Evolutionary conservation across 1,284 basidiomycete genomes (phyloP), one percentile per base, ranked within the genome.

Genomic region (Naganishia liquefaciens): DNA sequence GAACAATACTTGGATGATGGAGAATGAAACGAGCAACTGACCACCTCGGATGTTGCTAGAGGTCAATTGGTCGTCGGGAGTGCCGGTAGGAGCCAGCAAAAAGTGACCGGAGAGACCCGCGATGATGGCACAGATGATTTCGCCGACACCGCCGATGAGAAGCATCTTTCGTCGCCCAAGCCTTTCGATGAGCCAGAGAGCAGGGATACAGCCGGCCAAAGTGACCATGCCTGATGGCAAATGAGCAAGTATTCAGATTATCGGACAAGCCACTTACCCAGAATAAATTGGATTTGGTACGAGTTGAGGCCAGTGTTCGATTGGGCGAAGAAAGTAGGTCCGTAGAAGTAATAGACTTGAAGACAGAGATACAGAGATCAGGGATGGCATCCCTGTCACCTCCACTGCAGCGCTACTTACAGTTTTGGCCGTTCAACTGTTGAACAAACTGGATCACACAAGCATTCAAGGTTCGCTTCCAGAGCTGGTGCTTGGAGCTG

Each of bases 401-500:
- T 2, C 11, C 10, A n/a, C 47, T 9, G 42, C 27, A 33, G 43
- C 39, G 19, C n/a, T 11, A 55, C 52, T 63, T 15, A 63, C 71
- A 72, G 62, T 76, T 77, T 57, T 78, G 76, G 27, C 75, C 78
- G 62, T 75, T 88, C 39, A 91, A 78, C 70, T 91, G 89, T 70
- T 90, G 88, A 58, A 90, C 85, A 72, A 90, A 89, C 73, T 89
- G 88, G 42, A 91, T 77, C 86, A 90, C 88, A 21, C 54, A 67
- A 3, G 66, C 66, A 70, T 70, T 90, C 33, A 81, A 74, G 17
- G 87, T 89, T 54, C 88, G 82, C 75, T 85, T 87, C 84, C 87
- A 89, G 28, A 90, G 77, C 70, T 81, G 79, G 71, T 89, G 88
- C 49, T 85, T 78, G 5, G 81, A 81, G 0, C 86, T 87, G 82